phyloP scores from a whole-genome alignment of 192 early-diverging fungal genomes.

The Mortierella claussenii region DNA sequence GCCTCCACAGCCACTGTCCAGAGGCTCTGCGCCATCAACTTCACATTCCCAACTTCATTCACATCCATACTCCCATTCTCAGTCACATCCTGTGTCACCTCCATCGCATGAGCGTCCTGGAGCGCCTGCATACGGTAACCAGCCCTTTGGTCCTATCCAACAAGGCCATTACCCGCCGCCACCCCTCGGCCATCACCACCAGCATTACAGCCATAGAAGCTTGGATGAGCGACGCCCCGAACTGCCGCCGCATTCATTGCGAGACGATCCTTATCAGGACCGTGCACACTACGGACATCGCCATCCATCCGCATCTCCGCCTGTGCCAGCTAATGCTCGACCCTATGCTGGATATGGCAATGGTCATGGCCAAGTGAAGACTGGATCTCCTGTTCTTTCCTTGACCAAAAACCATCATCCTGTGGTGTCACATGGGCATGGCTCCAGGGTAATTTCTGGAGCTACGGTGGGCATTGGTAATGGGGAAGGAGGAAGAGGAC shows the following conservation, averaged over 20 bases:
- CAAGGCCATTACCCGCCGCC: conserved; percentile 25
- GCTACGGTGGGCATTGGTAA: background rate
- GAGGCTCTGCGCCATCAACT: background rate
- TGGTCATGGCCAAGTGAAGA: background rate
- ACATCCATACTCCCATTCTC: conserved; percentile 6
- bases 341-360: conserved; percentile 13
- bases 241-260: background rate
- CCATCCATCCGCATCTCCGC: conserved; percentile 6
- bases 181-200: conserved; percentile 10
- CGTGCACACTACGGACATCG: conserved; percentile 1
- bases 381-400: background rate
- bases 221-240: background rate
- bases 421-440: background rate
- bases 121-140: background rate
- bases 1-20: conserved; percentile 6
- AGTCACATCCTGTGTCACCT: conserved; percentile 6
- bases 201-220: background rate
- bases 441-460: background rate
- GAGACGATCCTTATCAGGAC: background rate
- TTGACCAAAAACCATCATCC: conserved; percentile 9
- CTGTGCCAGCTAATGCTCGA: background rate
- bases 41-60: conserved; percentile 13
- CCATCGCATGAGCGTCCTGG: conserved; percentile 10
- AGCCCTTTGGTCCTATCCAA: background rate
- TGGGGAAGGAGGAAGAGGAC: background rate